phyloP scores from a whole-genome alignment of 768 basidiomycete genomes.

The Xerocomellus amylosporus region DNA sequence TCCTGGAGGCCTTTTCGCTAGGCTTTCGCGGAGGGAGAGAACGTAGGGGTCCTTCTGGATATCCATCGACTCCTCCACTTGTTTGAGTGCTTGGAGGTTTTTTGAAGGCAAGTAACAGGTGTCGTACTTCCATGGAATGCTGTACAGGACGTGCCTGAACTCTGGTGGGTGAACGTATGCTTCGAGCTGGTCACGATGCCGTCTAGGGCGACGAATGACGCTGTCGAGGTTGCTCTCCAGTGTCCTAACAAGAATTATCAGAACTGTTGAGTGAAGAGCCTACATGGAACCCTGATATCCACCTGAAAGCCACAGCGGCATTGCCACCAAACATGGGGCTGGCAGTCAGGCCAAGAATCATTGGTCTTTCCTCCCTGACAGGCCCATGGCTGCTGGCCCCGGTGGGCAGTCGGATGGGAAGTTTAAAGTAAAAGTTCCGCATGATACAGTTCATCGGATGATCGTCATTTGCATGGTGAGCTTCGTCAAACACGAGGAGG shows the following conservation, averaged over 20 bases:
- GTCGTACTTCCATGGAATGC: constrained; percentile 27
- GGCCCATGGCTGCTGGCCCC: constrained; percentile 18
- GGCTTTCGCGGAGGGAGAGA: constrained; percentile 43
- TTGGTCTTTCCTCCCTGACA: constrained; percentile 45
- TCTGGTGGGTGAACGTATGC: constrained; percentile 61
- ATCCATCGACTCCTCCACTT: constrained; percentile 43
- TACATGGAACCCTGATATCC: constrained; percentile 18
- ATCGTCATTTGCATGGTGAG: constrained; percentile 71
- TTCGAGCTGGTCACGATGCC: constrained; percentile 53
- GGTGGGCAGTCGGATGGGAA: constrained; percentile 37
- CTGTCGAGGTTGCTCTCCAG: constrained; percentile 73
- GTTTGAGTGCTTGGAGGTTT: constrained; percentile 50
- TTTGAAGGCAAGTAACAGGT: constrained; percentile 40
- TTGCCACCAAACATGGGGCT: constrained; percentile 83
- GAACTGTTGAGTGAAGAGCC: not conserved
- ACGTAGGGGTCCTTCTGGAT: constrained; percentile 72
- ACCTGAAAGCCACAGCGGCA: constrained; percentile 59
- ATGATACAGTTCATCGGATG: constrained; percentile 78
- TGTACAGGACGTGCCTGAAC: constrained; percentile 59
- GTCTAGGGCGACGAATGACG: constrained; percentile 59
- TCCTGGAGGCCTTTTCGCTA: constrained; percentile 38
- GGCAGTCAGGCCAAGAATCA: constrained; percentile 76
- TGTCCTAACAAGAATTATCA: constrained; percentile 38
- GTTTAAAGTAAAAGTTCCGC: constrained; percentile 63
- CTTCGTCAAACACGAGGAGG: constrained; percentile 75